A percentile compares a stretch with the other conserved stretches of the same genome.
Conservation (phyloP, 2,329 filamentous ascomycete species). For the Alternaria incomplexa region DNA sequence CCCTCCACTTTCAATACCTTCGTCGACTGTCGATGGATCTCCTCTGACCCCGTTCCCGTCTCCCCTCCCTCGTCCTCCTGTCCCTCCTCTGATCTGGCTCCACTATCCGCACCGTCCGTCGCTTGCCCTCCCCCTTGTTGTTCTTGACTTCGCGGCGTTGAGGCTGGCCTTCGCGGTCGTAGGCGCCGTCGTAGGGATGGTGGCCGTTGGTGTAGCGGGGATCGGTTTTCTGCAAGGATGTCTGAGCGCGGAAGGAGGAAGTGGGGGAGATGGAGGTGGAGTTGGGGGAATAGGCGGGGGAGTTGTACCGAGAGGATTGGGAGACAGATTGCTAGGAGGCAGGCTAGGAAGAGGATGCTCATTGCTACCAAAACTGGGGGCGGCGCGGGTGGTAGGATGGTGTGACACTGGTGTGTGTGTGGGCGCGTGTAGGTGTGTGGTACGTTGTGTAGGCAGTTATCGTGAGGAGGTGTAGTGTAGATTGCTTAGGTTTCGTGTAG, state of each 20-base stretch:
- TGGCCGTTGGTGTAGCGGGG: conserved; percentile 14
- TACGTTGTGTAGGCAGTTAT: not conserved
- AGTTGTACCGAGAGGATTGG: conserved; percentile 33
- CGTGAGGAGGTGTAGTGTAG: not conserved
- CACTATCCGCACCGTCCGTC: conserved; percentile 14
- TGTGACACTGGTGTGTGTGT: not conserved
- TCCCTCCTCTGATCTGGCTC: not conserved
- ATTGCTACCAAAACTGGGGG: not conserved
- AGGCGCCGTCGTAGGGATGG: conserved; percentile 12
- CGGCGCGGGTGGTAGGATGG: not conserved
- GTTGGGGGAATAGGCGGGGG: conserved; percentile 13
- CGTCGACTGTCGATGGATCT: not conserved
- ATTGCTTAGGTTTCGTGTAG: not conserved
- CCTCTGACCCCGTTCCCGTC: not conserved
- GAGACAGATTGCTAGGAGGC: conserved; percentile 26
- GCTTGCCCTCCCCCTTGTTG: not conserved
- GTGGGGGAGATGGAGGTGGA: not conserved
- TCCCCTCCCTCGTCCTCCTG: not conserved
- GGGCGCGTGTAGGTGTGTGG: not conserved
- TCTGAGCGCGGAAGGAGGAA: conserved; percentile 16
- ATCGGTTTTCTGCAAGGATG: conserved; percentile 14
- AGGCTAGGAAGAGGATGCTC: conserved; percentile 24
- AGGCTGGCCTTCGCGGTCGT: not conserved
- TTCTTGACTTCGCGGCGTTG: not conserved
- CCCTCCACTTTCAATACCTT: not conserved